Conservation (phyloP, 306 rosid species). For the Potentilla sterilis region DNA sequence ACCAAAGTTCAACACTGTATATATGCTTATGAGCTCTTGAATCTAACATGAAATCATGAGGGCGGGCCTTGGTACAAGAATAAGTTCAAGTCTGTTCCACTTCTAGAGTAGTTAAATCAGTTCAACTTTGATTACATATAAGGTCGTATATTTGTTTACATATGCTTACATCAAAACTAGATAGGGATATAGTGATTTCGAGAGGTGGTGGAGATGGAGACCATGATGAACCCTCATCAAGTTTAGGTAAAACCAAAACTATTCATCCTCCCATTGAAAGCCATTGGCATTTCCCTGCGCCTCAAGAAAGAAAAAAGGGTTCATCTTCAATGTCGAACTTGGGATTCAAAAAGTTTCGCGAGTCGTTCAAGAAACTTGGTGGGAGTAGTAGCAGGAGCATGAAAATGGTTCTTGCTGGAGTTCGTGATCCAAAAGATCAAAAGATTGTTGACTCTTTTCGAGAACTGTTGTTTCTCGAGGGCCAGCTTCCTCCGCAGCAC, state of each 20-base stretch:
- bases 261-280: constrained; percentile 70
- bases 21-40: not conserved
- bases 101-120: not conserved
- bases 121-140: not conserved
- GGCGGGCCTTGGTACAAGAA: not conserved
- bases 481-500: constrained; percentile 52
- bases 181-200: constrained; percentile 34
- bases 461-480: constrained; percentile 52
- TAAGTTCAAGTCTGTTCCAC: not conserved
- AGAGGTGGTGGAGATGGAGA: constrained; percentile 32
- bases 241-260: constrained; percentile 31
- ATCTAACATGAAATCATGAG: not conserved
- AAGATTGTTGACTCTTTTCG: constrained; percentile 56
- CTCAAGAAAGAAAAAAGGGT: constrained; percentile 23
- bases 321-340: constrained; percentile 28
- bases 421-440: constrained; percentile 65
- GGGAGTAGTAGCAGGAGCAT: constrained; percentile 51
- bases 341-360: constrained; percentile 21
- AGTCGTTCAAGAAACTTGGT: constrained; percentile 37
- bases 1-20: not conserved
- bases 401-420: constrained; percentile 47
- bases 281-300: constrained; percentile 52
- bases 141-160: not conserved
- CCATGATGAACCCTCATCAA: constrained; percentile 19
- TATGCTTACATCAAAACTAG: constrained; percentile 34